phyloP scores from a whole-genome alignment of 2,329 filamentous ascomycete species.

The Clarireedia monteithiana region DNA sequence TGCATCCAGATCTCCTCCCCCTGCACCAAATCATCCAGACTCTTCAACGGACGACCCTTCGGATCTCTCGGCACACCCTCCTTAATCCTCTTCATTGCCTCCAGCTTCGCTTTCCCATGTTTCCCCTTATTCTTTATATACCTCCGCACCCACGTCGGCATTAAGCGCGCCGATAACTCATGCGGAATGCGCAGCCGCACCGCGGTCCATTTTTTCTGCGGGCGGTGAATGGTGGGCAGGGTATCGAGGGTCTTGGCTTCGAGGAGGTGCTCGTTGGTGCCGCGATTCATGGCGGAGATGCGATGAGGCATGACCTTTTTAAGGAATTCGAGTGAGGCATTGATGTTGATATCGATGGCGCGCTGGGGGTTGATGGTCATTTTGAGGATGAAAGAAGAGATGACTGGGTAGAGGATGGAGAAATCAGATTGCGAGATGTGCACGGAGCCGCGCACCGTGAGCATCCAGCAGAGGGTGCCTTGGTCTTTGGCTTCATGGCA shows the following conservation, averaged over 20 bases:
- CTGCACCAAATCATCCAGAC: conserved; percentile 26
- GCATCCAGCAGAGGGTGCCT: conserved; percentile 41
- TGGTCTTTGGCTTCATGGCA: conserved; percentile 46
- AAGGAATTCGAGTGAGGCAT: conserved; percentile 55
- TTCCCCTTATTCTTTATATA: conserved; percentile 26
- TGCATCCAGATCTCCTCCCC: conserved; percentile 48
- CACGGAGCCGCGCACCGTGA: conserved; percentile 50
- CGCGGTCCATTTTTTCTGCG: conserved; percentile 51
- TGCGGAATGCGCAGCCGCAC: conserved; percentile 49
- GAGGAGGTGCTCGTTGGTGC: conserved; percentile 47
- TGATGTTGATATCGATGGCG: conserved; percentile 56
- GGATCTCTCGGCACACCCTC: conserved; percentile 30
- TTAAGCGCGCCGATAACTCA: conserved; percentile 9
- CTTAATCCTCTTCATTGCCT: conserved; percentile 25
- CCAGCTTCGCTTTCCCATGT: no score
- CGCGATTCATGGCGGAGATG: conserved; percentile 41
- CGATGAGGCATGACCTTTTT: conserved; percentile 41
- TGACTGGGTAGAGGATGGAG: conserved; percentile 52
- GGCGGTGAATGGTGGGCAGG: conserved; percentile 44
- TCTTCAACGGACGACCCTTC: conserved; percentile 32
- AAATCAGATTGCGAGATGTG: conserved; percentile 62
- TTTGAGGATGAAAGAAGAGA: conserved; percentile 52
- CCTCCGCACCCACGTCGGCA: conserved; percentile 9
- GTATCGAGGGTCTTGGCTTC: conserved; percentile 33
- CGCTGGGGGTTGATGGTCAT: conserved; percentile 54